Evolutionary conservation across 2,329 filamentous ascomycete genomes (phyloP).

Genomic region (Emericellopsis atlantica): DNA sequence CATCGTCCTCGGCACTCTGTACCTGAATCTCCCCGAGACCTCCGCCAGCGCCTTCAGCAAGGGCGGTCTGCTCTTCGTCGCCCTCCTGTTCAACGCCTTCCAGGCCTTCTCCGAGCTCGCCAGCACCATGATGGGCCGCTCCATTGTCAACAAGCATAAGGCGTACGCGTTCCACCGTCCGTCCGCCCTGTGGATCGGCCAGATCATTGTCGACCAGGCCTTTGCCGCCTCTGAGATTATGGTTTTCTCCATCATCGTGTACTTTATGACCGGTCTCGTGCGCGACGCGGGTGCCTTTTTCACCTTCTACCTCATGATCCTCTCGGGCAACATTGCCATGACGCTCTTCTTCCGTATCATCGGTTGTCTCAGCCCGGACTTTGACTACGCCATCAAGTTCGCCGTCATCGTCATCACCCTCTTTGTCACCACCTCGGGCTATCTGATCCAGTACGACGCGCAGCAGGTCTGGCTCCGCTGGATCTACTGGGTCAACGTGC

Average conservation of each 20-base stretch:
- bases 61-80: constrained; percentile 69
- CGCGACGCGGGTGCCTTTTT: constrained; percentile 68
- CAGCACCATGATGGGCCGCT: constrained; percentile 61
- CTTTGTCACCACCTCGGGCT: constrained; percentile 72
- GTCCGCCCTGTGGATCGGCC: constrained; percentile 70
- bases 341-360: constrained; percentile 67
- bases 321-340: constrained; percentile 59
- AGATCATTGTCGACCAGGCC: constrained; percentile 66
- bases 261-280: constrained; percentile 63
- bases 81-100: constrained; percentile 78
- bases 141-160: constrained; percentile 74
- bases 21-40: constrained; percentile 53
- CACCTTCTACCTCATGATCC: constrained; percentile 59
- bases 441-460: constrained; percentile 67
- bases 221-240: constrained; percentile 61
- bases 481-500: constrained; percentile 67
- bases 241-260: constrained; percentile 62
- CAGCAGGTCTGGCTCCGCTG: constrained; percentile 68
- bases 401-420: constrained; percentile 68
- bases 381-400: constrained; percentile 76
- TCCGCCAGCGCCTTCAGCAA: constrained; percentile 66
- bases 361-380: constrained; percentile 64
- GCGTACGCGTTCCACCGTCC: constrained; percentile 75
- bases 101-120: constrained; percentile 71
- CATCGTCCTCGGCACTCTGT: constrained; percentile 70